These are phyloP conservation scores for Coemansia sp. DNA, from an alignment of 192 early-diverging fungal species.

Conservation along the genomic window DNA sequence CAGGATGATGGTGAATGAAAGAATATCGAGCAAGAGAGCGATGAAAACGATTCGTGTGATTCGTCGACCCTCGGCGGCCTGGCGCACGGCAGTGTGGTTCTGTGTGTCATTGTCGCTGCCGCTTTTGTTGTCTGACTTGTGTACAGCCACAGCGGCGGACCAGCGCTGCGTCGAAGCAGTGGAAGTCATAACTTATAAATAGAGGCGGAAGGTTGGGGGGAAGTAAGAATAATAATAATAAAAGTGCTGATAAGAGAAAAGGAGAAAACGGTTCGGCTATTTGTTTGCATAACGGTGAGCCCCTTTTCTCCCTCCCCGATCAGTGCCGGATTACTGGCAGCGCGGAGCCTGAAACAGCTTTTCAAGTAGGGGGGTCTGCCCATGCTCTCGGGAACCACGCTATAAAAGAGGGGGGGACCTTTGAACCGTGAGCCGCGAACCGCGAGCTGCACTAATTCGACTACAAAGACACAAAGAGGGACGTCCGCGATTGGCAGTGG, in stretches of 20 bases:
- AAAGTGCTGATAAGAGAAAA: neutral
- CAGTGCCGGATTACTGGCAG: neutral
- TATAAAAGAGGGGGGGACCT: neutral
- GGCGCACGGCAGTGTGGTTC: neutral
- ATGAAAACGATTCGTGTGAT: slow-evolving; percentile 66
- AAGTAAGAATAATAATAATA: neutral
- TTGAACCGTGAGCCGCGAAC: neutral
- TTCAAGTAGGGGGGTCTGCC: neutral
- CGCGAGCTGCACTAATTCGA: neutral
- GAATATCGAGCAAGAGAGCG: slow-evolving; percentile 90
- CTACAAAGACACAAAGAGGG: neutral
- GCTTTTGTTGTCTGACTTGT: neutral
- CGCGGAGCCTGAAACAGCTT: neutral
- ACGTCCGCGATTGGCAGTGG: neutral
- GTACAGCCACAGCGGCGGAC: neutral
- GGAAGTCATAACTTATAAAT: neutral
- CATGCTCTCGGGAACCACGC: neutral
- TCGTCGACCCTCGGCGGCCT: slow-evolving; percentile 22
- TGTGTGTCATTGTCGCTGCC: neutral
- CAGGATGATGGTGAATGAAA: slow-evolving; percentile 97
- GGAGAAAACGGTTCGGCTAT: neutral
- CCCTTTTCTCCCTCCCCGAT: neutral
- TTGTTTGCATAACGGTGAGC: neutral
- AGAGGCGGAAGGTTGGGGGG: neutral
- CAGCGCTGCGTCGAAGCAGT: slow-evolving; percentile 1